These are phyloP conservation scores for Periconia sp. DNA, from an alignment of 2,329 filamentous ascomycete genomes.

Conservation along the genomic window DNA sequence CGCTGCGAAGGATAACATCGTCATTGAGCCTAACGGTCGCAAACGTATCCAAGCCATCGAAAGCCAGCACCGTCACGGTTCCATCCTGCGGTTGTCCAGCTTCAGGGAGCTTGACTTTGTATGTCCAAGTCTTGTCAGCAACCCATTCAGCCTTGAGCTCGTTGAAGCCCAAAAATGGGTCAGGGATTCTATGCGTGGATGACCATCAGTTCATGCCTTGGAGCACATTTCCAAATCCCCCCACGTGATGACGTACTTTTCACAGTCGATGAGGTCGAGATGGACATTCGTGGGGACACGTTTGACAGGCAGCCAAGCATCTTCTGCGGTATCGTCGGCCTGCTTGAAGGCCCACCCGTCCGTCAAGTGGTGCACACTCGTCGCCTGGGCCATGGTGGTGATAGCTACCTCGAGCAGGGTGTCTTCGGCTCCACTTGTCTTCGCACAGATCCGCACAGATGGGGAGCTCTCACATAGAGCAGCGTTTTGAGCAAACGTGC, in stretches of 20 bases:
- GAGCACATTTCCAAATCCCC: slow-evolving; percentile 13
- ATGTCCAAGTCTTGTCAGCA: slow-evolving; percentile 55
- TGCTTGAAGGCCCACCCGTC: slow-evolving; percentile 56
- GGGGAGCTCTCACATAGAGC: no score
- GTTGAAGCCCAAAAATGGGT: slow-evolving; percentile 59
- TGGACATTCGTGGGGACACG: slow-evolving; percentile 57
- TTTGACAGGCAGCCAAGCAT: slow-evolving; percentile 53
- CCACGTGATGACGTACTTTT: slow-evolving; percentile 46
- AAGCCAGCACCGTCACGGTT: slow-evolving; percentile 58
- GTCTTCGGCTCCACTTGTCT: no score
- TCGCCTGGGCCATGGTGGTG: slow-evolving; percentile 31
- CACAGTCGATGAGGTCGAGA: slow-evolving; percentile 54
- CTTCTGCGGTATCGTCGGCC: slow-evolving; percentile 45
- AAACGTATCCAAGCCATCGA: slow-evolving; percentile 70
- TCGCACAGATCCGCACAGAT: no score
- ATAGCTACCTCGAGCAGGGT: no score
- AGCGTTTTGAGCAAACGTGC: no score
- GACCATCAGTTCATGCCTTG: slow-evolving; percentile 21
- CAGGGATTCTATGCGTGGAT: slow-evolving; percentile 49
- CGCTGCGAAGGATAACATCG: slow-evolving; percentile 58
- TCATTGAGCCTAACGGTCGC: slow-evolving; percentile 65
- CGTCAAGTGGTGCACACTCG: slow-evolving; percentile 39
- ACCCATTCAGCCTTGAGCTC: slow-evolving; percentile 58
- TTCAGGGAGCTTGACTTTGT: slow-evolving; percentile 50
- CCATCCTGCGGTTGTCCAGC: slow-evolving; percentile 32